Base-by-base conservation (phyloP, 2,329 filamentous ascomycete species). In the Thielaviopsis punctulata region DNA sequence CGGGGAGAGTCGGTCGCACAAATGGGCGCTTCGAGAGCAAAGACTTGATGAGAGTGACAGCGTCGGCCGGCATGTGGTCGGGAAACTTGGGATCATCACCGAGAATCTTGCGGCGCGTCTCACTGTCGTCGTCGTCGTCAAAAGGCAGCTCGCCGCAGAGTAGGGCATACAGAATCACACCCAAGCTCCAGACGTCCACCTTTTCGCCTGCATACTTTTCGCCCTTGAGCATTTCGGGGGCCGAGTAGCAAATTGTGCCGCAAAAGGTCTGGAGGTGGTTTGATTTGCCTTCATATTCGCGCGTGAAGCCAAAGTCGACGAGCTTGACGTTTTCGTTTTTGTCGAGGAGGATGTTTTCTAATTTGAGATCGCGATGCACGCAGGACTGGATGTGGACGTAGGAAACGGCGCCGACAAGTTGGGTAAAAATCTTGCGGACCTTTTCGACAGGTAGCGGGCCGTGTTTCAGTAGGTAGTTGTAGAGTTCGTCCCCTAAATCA, bases 131-230 rank as follows among this genome's bases (percentile, higher is more conserved):
- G 63, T 98, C 92, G 58, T 96, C 92, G 66, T 98, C 92, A 60
- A 94, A 98, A 0, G 92, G 92, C 41, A 98, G 72, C 66, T 92
- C 86, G 52, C 86, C 86, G 56, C 82, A 86, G 23, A 93, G 69
- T 54, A 93, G 69, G 48, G 86, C 86, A 62, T 89, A 92, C 1
- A 92, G 71, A 56, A 93, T 92, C 52, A 93, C 82, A 12, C 86
- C 86, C 58, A 93, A 64, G 61, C 86, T 92, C 86, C 86, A 98
- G 4, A 98, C 88, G 62, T 98, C 92, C 48, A 98, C 90, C 69
- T 95, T 96, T 69, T 95, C 88, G 23, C 88, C 90, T 0, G 89
- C 92, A 63, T 98, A 98, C 66, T 94, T 96, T 65, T 98, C 92
- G 39, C 89, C 92, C 65, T 92, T 95, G 41, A 98, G 74, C 92